Evolutionary conservation across 805 yeast genomes (phyloP).

Genomic region (Scheffersomyces stipitis): DNA sequence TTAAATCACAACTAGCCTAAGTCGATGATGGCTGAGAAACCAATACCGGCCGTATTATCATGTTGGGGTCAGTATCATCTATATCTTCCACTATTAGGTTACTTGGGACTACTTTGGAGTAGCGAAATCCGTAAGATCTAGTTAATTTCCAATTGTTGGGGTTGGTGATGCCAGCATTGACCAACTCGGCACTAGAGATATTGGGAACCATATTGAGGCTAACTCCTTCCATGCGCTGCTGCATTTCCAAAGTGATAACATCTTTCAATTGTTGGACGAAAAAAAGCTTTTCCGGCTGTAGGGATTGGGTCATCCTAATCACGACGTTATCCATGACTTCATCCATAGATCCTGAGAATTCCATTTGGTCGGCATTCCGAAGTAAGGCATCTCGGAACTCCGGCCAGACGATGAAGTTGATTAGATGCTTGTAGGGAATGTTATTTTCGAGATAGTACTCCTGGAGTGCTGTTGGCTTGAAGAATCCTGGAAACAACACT

Average conservation of each 20-base stretch:
- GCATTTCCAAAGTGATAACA: constrained; percentile 2
- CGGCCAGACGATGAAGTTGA: constrained; percentile 4
- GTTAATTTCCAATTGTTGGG: constrained; percentile 1
- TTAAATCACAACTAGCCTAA: too few species aligned
- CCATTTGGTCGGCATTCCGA: neutral
- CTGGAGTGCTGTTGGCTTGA: constrained; percentile 4
- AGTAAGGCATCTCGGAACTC: constrained; percentile 3
- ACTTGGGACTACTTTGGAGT: constrained; percentile 1
- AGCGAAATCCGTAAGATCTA: neutral
- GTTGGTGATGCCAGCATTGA: neutral
- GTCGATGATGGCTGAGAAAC: too few species aligned
- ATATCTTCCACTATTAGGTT: constrained; percentile 10
- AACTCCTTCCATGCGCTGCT: neutral
- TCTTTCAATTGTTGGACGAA: constrained; percentile 1
- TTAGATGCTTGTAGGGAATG: constrained; percentile 3
- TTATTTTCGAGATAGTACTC: constrained; percentile 1
- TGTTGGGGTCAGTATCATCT: constrained; percentile 2
- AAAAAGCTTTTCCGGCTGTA: constrained; percentile 1
- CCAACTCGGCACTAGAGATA: neutral
- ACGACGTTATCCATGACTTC: constrained; percentile 4
- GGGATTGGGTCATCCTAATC: neutral
- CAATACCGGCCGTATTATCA: constrained; percentile 3
- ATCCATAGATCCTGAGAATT: neutral
- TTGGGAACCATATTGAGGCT: neutral
- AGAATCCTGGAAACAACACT: constrained; percentile 2